phyloP scores from a whole-genome alignment of 2,329 filamentous ascomycete species.

The Colletotrichum sp. region DNA sequence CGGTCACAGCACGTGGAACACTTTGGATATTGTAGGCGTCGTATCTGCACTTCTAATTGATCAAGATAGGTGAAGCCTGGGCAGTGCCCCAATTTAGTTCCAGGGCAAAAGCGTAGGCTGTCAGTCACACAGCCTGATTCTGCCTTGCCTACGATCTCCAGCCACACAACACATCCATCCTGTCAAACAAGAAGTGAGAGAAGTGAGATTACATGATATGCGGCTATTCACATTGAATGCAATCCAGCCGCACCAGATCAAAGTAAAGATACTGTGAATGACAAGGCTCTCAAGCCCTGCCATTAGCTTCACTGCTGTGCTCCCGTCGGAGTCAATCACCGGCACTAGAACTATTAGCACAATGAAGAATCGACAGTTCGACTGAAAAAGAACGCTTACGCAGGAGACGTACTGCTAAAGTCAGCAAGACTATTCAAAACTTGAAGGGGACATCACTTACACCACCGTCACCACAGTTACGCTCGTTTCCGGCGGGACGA shows the following conservation, averaged over 20 bases:
- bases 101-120: neutral
- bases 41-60: neutral
- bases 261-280: no score
- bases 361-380: neutral
- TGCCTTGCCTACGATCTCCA: neutral
- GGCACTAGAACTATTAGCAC: neutral
- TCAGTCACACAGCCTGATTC: neutral
- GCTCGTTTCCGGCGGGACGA: neutral
- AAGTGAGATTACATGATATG: rapidly evolving
- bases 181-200: no score
- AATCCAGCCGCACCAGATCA: neutral
- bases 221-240: rapidly evolving
- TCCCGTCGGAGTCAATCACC: neutral
- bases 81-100: neutral
- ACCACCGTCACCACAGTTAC: neutral
- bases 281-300: neutral
- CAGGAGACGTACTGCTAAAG: neutral
- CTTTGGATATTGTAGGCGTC: neutral
- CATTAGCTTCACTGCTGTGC: neutral
- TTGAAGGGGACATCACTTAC: neutral
- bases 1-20: neutral
- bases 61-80: neutral
- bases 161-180: no score
- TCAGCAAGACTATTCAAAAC: neutral
- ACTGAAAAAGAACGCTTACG: neutral